Evolutionary conservation across 1,139 yeast species (phyloP).

Genomic region (Yarrowia galli): DNA sequence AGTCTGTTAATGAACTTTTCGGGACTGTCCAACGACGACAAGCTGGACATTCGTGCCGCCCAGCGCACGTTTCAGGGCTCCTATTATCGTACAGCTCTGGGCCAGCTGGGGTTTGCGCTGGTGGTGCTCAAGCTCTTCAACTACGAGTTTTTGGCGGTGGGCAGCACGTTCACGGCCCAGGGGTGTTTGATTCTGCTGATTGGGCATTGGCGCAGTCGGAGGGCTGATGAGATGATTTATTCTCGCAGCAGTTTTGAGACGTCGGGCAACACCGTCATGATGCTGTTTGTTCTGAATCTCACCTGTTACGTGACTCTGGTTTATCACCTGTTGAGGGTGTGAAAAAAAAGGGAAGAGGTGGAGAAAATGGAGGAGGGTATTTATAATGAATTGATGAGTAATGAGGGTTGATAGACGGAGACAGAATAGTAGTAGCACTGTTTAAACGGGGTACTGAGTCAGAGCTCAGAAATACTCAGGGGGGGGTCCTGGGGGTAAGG

Average conservation of each 20-base stretch:
- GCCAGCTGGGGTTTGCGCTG: slow-evolving; percentile 27
- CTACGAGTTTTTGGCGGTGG: slow-evolving; percentile 23
- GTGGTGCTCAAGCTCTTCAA: slow-evolving; percentile 32
- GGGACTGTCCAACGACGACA: slow-evolving; percentile 13
- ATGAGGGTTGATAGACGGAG: no score
- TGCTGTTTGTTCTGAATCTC: slow-evolving; percentile 16
- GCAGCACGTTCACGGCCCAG: slow-evolving; percentile 24
- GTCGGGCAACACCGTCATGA: slow-evolving; percentile 11
- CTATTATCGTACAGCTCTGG: slow-evolving; percentile 21
- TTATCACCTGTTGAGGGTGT: slow-evolving; percentile 12
- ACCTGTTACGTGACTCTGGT: slow-evolving; percentile 7
- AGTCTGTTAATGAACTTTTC: slow-evolving; percentile 4
- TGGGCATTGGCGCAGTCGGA: neutral
- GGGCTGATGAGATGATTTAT: neutral
- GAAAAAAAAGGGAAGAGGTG: no score
- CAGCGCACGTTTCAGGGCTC: slow-evolving; percentile 32
- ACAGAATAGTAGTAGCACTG: no score
- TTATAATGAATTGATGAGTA: neutral
- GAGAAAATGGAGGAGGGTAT: neutral
- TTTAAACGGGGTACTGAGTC: no score
- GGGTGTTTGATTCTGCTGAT: slow-evolving; percentile 23
- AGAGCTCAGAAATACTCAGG: no score
- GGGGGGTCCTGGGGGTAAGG: no score
- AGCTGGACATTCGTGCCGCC: slow-evolving; percentile 20
- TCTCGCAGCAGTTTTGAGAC: slow-evolving; percentile 22